Conservation (phyloP, 495 filamentous ascomycete genomes). For the Xylaria sp. region DNA sequence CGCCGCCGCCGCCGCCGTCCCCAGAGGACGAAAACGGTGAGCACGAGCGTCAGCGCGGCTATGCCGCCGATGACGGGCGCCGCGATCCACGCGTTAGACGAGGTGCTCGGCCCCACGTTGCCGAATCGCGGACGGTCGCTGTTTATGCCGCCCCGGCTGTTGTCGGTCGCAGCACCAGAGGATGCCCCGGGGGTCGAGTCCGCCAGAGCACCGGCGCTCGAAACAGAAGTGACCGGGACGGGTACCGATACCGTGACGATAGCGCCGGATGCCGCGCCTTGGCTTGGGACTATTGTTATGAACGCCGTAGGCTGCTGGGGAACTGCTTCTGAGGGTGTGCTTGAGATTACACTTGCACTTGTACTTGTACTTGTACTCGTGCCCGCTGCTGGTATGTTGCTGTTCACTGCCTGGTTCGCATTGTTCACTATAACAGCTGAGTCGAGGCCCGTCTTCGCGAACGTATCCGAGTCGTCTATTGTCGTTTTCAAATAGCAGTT, state of each 20-base stretch:
- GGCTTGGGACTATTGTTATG: not conserved
- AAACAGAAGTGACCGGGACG: not conserved
- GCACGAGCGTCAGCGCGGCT: constrained; percentile 44
- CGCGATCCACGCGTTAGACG: constrained; percentile 46
- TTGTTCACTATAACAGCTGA: constrained; percentile 35
- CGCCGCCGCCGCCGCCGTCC: constrained; percentile 38
- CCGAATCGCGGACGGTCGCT: not conserved
- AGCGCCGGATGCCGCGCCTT: constrained; percentile 1
- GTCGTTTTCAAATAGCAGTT: constrained; percentile 49
- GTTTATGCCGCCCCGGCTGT: not conserved
- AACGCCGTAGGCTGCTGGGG: constrained; percentile 18
- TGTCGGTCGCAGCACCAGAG: not conserved
- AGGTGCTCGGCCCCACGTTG: not conserved
- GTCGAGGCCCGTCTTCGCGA: constrained; percentile 37
- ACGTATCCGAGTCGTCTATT: constrained; percentile 26
- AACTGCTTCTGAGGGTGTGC: constrained; percentile 1
- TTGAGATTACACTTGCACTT: not conserved
- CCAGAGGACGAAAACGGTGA: constrained; percentile 46
- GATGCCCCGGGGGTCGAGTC: constrained; percentile 3
- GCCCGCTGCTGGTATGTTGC: constrained; percentile 22
- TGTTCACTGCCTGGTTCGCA: constrained; percentile 7
- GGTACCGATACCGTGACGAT: constrained; percentile 23
- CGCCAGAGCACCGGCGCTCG: not conserved
- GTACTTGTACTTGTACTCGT: constrained; percentile 16
- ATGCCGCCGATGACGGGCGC: constrained; percentile 49